Percentiles rank a stretch among this genome's conserved stretches.
Evolutionary conservation across 1,139 yeast species (phyloP).

Genomic region (Scheffersomyces segobiensis): DNA sequence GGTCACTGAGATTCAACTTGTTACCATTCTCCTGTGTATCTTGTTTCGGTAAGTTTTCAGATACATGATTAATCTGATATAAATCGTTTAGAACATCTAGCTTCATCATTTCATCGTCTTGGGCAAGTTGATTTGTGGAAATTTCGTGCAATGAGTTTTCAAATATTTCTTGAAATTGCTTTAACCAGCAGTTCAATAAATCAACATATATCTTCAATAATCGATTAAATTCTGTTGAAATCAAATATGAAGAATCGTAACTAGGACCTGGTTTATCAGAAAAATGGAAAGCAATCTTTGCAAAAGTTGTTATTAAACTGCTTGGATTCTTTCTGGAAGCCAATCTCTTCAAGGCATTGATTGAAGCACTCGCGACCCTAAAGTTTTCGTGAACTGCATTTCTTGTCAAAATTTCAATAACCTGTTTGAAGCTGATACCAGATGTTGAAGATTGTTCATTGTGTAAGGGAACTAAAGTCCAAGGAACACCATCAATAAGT

Average conservation of each 20-base stretch:
- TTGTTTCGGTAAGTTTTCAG: slow-evolving; percentile 30
- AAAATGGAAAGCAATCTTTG: slow-evolving; percentile 77
- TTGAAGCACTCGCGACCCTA: slow-evolving; percentile 62
- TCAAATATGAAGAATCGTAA: slow-evolving; percentile 56
- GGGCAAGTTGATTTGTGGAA: slow-evolving; percentile 28
- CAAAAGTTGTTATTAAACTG: slow-evolving; percentile 68
- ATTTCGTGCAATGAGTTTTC: slow-evolving; percentile 20
- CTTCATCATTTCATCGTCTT: slow-evolving; percentile 41
- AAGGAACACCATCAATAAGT: slow-evolving; percentile 67
- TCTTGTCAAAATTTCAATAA: slow-evolving; percentile 73
- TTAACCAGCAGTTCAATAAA: slow-evolving; percentile 77
- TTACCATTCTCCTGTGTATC: slow-evolving; percentile 13
- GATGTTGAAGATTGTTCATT: slow-evolving; percentile 33
- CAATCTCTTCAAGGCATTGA: slow-evolving; percentile 60
- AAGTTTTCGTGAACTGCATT: slow-evolving; percentile 71
- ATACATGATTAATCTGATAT: slow-evolving; percentile 44
- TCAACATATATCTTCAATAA: slow-evolving; percentile 75
- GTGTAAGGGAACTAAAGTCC: slow-evolving; percentile 49
- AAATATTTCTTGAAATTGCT: slow-evolving; percentile 45
- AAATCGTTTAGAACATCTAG: slow-evolving; percentile 45
- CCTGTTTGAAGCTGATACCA: slow-evolving; percentile 56
- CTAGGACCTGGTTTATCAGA: slow-evolving; percentile 60
- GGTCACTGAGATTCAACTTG: slow-evolving; percentile 53
- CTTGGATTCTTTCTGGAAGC: slow-evolving; percentile 75
- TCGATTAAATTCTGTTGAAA: slow-evolving; percentile 57